Conservation (phyloP, 1,284 basidiomycete genomes). For the Porogramme epimiltina region DNA sequence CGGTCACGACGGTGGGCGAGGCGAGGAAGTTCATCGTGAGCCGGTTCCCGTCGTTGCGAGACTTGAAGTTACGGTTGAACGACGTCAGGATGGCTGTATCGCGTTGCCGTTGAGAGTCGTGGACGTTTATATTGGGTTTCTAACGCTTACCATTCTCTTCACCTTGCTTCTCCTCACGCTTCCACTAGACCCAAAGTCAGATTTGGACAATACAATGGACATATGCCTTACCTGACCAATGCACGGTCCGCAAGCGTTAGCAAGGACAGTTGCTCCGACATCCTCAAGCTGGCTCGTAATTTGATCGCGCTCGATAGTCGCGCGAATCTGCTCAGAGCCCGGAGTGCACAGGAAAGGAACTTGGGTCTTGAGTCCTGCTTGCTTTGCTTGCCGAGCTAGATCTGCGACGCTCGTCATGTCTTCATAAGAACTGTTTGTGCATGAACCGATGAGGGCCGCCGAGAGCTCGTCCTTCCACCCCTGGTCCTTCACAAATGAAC, state of each 20-base stretch:
- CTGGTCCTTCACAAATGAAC: conserved; percentile 76
- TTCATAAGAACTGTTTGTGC: conserved; percentile 97
- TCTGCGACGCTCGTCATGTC: conserved; percentile 93
- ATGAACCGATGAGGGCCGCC: conserved; percentile 93
- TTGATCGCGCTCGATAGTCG: conserved; percentile 95
- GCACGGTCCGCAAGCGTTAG: conserved; percentile 98
- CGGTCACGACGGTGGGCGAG: conserved; percentile 96
- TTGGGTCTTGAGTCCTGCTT: conserved; percentile 65
- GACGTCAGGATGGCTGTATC: conserved; percentile 92
- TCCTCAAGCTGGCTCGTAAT: conserved; percentile 81
- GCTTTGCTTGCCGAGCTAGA: conserved; percentile 87
- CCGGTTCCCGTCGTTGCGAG: conserved; percentile 95
- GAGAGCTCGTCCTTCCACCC: conserved; percentile 93
- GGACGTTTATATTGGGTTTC: too few species aligned
- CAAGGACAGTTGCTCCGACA: conserved; percentile 91
- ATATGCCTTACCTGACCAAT: conserved; percentile 80
- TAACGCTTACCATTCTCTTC: conserved; percentile 93
- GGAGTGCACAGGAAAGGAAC: conserved; percentile 97
- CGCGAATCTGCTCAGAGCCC: conserved; percentile 96
- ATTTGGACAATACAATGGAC: conserved; percentile 2
- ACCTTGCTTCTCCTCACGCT: conserved; percentile 86
- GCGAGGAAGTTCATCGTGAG: conserved; percentile 99
- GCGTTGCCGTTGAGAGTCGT: too few species aligned
- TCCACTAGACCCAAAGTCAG: conserved; percentile 64
- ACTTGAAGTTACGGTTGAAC: conserved; percentile 98